Evolutionary conservation across 345 rosid species (phyloP), one percentile per base, ranked within the genome.

Genomic region (Citrus medica): DNA sequence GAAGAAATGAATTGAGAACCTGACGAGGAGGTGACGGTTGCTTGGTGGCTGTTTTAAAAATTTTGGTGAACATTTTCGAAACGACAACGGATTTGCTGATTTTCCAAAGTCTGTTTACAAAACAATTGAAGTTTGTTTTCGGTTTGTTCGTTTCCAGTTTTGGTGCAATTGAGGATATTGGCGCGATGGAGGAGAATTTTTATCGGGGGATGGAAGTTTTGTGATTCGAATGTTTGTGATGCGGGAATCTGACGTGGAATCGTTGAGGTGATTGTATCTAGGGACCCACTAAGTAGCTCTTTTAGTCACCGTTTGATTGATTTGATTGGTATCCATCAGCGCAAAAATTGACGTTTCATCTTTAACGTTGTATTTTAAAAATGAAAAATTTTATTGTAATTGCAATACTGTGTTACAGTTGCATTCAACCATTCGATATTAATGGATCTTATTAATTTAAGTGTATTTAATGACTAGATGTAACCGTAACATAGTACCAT

Each of bases 41-140:
- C 33, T 63, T 77, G 78, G 82, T 21, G 62, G 56, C 61, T 83
- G 87, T 87, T 35, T 84, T 87, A 53, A 91, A 86, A 62, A 91
- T 51, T 75, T 85, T 89, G 76, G 87, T 27, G 79, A 91, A 84
- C 95, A 89, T 88, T 77, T 84, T 81, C 74, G 72, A 73, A 77
- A 74, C 68, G 78, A 48, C 56, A 60, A 70, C 58, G 78, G 51
- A 67, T 56, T 35, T 61, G 71, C 79, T 33, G 80, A 62, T 62
- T 22, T 38, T 79, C 27, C 14, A 53, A 42, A 42, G 24, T 27
- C 71, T n/a, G n/a, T 28, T 30, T 63, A 28, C 28, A 38, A 70
- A 37, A 63, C 28, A 6, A 63, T 59, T 21, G 48, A 69, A 64
- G 24, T 22, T 60, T 14, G 55, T 27, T 53, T 30, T 32, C 21